Evolutionary conservation across 352 stramenopile genomes (phyloP), one percentile per base, ranked within the genome.

Genomic region (Globisporangium okanoganense): DNA sequence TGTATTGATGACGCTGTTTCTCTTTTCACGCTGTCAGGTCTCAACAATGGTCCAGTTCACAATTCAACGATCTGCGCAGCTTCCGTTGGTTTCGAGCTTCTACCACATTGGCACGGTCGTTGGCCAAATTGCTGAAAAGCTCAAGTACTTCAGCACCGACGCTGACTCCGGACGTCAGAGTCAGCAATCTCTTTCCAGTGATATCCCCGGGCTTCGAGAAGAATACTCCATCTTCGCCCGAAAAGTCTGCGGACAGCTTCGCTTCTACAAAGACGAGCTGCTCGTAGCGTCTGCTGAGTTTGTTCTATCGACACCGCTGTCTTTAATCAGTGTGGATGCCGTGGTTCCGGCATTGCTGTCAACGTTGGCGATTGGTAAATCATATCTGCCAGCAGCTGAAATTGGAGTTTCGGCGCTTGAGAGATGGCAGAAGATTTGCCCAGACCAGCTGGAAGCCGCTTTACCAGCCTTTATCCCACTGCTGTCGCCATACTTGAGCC

Each of bases 191-290:
- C 29, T 13, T 12, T 3, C 49, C 12, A n/a, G 27, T 5, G 43
- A 5, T 2, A 18, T 33, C 6, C 20, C 10, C 1, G 47, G 71
- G 5, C 18, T 66, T 6, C 25, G 38, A 8, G 49, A 45, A 22
- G 64, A 76, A 9, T 91, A 87, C 50, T 44, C 27, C 4, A 52
- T 54, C n/a, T 94, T 92, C 51, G 49, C 85, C n/a, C 25, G 57
- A 12, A 60, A 60, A 31, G 66, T 84, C 16, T 79, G 72, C 58
- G 50, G 47, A 9, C 79, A 90, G 58, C 65, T 87, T 29, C 78
- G 67, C 7, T 90, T 88, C 62, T 92, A 90, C 64, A 82, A 87
- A 58, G 82, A 93, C 53, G 85, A 95, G 27, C 55, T 93, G 20
- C 70, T 92, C 22, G 73, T 93, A 38, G 74, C 80, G 5, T 76